Base-by-base conservation (phyloP, 495 filamentous ascomycete genomes). In the Entonaema liquescens region DNA sequence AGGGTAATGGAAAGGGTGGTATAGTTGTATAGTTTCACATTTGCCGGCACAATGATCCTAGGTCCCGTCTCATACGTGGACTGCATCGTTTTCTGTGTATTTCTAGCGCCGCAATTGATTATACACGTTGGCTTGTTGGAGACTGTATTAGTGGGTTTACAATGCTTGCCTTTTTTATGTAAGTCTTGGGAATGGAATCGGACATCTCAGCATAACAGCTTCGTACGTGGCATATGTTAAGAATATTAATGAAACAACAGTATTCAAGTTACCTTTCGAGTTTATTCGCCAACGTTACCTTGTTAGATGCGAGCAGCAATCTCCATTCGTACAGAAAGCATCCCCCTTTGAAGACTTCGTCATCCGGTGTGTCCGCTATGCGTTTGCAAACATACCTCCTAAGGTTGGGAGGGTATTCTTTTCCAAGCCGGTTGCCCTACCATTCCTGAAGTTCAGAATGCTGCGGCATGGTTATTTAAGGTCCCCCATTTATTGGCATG, bases 381-480 rank as follows among this genome's bases (percentile, higher is more conserved):
- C 89, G 26, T 94, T 94, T 74, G 85, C 88, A 28, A 84, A 85
- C 65, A 86, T 94, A 52, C 88, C 89, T 2, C 82, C 90, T 13
- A 82, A 73, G 29, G 85, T 94, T 50, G 89, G 90, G 15, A 81
- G 87, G 42, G 88, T 93, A 11, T 93, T 94, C 82, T 91, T 94
- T 77, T 88, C 86, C n/a, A 92, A 89, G 77, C 63, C 70, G 19
- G 91, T 93, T 12, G 83, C 90, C 15, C 74, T 91, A 25, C 92
- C 92, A 12, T 94, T 93, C 74, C 75, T 93, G 36, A 80, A 83
- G 68, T 94, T 92, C 73, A 87, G 92, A 26, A 86, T 93, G 87
- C 76, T 92, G 15, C 82, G 92, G 19, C 88, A 91, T 80, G 90
- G 91, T 11, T 87, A 85, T 75, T 26, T 87, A 12, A 77, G 70